Evolutionary conservation across 495 filamentous ascomycete species (phyloP), one percentile per base, ranked within the genome.

Genomic region (Penicillium angulare): DNA sequence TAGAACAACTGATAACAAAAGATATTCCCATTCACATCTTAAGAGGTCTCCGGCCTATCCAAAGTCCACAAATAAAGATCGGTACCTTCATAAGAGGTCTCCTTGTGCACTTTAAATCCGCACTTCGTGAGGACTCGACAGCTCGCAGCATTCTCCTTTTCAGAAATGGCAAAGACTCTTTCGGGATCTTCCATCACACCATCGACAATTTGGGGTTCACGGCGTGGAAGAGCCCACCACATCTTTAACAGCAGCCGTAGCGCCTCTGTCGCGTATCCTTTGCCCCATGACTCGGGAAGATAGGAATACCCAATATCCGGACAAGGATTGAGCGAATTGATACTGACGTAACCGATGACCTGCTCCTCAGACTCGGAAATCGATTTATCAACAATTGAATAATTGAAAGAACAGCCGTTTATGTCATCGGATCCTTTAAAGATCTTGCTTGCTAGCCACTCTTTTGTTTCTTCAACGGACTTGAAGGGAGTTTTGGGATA

Each of bases 21-120:
- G n/a, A 17, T n/a, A 29, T 12, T 27, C 16, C 9, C 15, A 33
- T 12, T 15, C 27, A 13, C 24, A 31, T n/a, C 7, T 17, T 2
- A 10, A 16, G 22, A 26, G 12, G 7, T 22, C 5, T 35, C 34
- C 6, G 50, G 49, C 33, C 35, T 47, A 13, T 41, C n/a, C 22
- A 52, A 43, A 7, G 78, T 75, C 42, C 81, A 81, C 45, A 81
- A 56, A 56, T 75, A 72, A 1, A 73, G 69, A 5, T 80, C 35
- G 54, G 57, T 45, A 36, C 50, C 39, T 45, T 62, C 53, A 55
- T 65, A 47, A 44, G 60, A 29, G 20, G 62, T 2, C 32, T 55
- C 26, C 44, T 71, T 36, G 16, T 21, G 39, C 60, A 72, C 39
- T 55, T 65, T 57, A 79, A 64, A 64, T 0, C 68, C 69, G 33